Conservation (phyloP, 306 rosid genomes). For the Vicia sativa region DNA sequence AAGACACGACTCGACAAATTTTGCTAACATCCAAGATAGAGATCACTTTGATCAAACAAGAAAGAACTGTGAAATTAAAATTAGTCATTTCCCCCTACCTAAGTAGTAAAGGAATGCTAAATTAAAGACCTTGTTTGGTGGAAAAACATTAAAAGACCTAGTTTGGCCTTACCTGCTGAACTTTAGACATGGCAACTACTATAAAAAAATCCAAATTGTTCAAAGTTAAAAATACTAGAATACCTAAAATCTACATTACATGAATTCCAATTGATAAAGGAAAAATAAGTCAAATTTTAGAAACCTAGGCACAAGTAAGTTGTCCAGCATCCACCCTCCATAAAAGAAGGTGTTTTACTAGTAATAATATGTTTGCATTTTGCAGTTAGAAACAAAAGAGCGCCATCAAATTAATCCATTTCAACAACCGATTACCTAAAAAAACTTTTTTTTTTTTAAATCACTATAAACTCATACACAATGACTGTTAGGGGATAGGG, state of each 20-base stretch:
- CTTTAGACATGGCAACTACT: conserved; percentile 29
- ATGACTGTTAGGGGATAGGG: too few species aligned
- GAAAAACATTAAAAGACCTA: background rate
- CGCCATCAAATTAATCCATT: conserved; percentile 6
- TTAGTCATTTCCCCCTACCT: background rate
- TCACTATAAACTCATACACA: too few species aligned
- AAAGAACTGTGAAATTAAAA: background rate
- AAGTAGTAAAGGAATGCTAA: background rate
- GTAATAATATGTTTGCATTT: conserved; percentile 23
- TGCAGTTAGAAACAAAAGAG: conserved; percentile 28
- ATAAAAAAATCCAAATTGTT: background rate
- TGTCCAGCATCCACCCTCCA: conserved; percentile 15
- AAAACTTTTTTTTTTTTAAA: too few species aligned
- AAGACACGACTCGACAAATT: background rate
- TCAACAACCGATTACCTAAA: background rate
- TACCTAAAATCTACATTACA: conserved; percentile 4
- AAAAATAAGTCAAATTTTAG: conserved; percentile 19
- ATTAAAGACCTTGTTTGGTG: background rate
- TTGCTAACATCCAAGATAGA: background rate
- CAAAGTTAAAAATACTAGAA: background rate
- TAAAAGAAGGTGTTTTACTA: conserved; percentile 20
- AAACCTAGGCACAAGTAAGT: background rate
- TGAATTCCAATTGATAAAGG: conserved; percentile 21
- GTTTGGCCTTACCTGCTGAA: background rate
- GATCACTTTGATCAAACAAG: background rate